Conservation (phyloP, 2,329 filamentous ascomycete genomes). For the Zymoseptoria crescenta region DNA sequence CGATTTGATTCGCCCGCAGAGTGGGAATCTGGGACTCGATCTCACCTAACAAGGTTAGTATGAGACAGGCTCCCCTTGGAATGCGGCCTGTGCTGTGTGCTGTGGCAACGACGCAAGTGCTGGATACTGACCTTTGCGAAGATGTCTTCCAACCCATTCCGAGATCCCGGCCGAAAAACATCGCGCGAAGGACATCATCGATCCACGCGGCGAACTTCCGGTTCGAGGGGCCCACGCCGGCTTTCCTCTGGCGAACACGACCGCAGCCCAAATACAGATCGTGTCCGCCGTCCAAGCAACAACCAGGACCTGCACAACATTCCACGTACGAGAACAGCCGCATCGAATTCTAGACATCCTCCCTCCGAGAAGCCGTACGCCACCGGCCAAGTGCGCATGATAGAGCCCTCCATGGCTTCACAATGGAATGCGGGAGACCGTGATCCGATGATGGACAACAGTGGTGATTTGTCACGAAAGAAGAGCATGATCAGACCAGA, state of each 20-base stretch:
- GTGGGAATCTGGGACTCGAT: background rate
- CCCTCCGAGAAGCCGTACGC: constrained; percentile 28
- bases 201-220: constrained; percentile 35
- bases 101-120: background rate
- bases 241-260: constrained; percentile 63
- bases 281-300: constrained; percentile 17
- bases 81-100: background rate
- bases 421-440: constrained; percentile 39
- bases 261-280: constrained; percentile 15
- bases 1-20: background rate
- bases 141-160: constrained; percentile 16
- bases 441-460: constrained; percentile 45
- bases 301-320: constrained; percentile 15
- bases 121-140: background rate
- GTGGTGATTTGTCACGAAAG: constrained; percentile 57
- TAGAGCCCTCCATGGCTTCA: constrained; percentile 32
- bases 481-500: constrained; percentile 85
- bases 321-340: constrained; percentile 12
- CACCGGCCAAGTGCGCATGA: constrained; percentile 21
- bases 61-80: background rate
- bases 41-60: background rate
- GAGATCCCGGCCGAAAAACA: constrained; percentile 9
- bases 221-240: constrained; percentile 53
- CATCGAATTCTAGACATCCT: constrained; percentile 10
- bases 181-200: constrained; percentile 7